Conservation (phyloP, 495 filamentous ascomycete genomes). For the Neurospora africana region DNA sequence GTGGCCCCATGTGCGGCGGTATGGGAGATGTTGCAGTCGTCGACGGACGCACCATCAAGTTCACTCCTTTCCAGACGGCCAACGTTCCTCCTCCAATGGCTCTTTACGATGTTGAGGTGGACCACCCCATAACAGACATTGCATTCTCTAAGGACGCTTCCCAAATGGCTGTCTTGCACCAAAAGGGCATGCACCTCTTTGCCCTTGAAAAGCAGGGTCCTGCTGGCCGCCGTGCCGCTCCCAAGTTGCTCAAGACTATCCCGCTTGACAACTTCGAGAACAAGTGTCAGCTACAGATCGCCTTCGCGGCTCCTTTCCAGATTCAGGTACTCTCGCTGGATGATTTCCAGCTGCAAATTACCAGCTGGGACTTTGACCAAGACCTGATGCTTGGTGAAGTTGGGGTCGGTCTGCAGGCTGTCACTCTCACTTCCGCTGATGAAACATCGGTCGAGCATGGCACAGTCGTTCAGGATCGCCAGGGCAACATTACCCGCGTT, state of each 20-base stretch:
- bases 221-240: constrained; percentile 16
- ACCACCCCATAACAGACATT: constrained; percentile 59
- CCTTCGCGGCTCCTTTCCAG: constrained; percentile 11
- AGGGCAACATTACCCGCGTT: constrained; percentile 23
- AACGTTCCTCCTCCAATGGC: constrained; percentile 93
- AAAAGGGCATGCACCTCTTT: constrained; percentile 51
- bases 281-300: constrained; percentile 13
- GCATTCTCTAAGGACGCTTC: constrained; percentile 56
- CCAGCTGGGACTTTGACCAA: constrained; percentile 9
- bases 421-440: constrained; percentile 10
- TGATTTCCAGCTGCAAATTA: constrained; percentile 12
- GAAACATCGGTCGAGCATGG: constrained; percentile 2
- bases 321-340: constrained; percentile 16
- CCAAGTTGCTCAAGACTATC: constrained; percentile 17
- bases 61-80: constrained; percentile 73
- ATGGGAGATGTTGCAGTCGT: constrained; percentile 72
- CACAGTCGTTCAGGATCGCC: constrained; percentile 25
- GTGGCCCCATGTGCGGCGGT: constrained; percentile 49
- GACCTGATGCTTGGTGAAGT: constrained; percentile 12
- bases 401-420: constrained; percentile 2
- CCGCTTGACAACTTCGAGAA: not conserved
- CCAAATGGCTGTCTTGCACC: constrained; percentile 63
- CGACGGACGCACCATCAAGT: constrained; percentile 69
- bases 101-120: constrained; percentile 57
- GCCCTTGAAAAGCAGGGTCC: constrained; percentile 46